Evolutionary conservation across 1,139 yeast species (phyloP).

Genomic region (Yamadazyma siamensis): DNA sequence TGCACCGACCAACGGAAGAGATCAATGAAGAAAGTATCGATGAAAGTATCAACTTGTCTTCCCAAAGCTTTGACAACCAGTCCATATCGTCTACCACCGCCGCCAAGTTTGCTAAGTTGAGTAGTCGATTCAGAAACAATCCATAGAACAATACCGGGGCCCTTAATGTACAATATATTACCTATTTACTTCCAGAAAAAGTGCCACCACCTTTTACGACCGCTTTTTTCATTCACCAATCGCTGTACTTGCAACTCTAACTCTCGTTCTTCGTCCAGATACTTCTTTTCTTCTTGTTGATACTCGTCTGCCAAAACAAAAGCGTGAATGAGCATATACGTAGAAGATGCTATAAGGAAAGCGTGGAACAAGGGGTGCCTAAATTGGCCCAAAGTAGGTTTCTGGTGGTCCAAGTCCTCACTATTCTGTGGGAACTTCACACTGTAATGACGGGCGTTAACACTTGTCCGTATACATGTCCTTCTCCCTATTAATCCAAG

Average conservation of each 20-base stretch:
- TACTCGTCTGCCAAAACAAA: constrained; percentile 32
- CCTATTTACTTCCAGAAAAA: constrained; percentile 19
- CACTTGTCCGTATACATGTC: no score
- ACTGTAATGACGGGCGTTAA: constrained; percentile 1
- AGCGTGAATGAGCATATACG: constrained; percentile 36
- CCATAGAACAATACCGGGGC: background rate
- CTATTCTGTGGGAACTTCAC: constrained; percentile 10
- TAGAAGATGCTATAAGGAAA: constrained; percentile 38
- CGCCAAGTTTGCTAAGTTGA: constrained; percentile 41
- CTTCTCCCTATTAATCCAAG: no score
- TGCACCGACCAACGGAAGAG: constrained; percentile 23
- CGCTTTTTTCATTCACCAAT: constrained; percentile 30
- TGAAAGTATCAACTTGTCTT: constrained; percentile 18
- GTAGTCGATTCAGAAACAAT: constrained; percentile 16
- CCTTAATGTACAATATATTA: background rate
- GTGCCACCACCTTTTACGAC: constrained; percentile 21
- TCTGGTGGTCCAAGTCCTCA: constrained; percentile 8
- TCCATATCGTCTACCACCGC: constrained; percentile 29
- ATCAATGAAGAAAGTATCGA: constrained; percentile 12
- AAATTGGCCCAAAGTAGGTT: constrained; percentile 38
- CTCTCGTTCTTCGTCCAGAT: constrained; percentile 20
- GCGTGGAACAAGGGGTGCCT: constrained; percentile 37
- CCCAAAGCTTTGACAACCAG: constrained; percentile 22
- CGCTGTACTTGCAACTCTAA: constrained; percentile 31
- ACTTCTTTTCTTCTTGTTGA: constrained; percentile 23